Base-by-base conservation (phyloP, 2,329 filamentous ascomycete species). In the Berkeleyomyces basicola region DNA sequence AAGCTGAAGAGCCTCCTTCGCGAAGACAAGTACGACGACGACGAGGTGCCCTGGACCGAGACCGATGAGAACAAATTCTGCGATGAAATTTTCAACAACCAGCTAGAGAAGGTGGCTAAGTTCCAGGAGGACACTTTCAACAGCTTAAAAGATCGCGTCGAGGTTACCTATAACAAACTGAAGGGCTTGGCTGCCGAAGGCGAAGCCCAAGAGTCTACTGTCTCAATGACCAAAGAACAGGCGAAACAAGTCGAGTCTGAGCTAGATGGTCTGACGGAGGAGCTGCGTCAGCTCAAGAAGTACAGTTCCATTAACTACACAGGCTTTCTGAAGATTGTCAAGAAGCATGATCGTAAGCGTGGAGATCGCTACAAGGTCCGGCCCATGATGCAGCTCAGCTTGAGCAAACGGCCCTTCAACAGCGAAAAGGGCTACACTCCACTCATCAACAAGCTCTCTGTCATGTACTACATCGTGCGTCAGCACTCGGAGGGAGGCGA, bases 251-350 rank as follows among this genome's bases (percentile, higher is more conserved):
- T 92, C 46, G 80, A 93, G 70, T 74, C 77, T 58, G 90, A 96
- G 76, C 81, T 97, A 63, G 92, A 97, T 73, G 75, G 76, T 61
- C 93, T 97, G 73, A 93, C 88, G 42, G 88, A 89, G 71, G 90
- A 96, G 74, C 85, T 95, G 70, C 92, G 87, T 72, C 88, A 95
- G 77, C 81, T 99, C 68, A 93, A 96, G 75, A 93, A 89, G 73
- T 99, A 93, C 76, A 93, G 90, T 74, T 88, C 86, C 67, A 86
- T 96, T 76, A 99, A 99, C 76, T 99, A 96, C 74, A 96, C 93
- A 4, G 93, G 90, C 58, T 96, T 97, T 74, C 81, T 96, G 71
- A 99, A 99, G 79, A 95, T 95, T 58, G 90, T 90, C 63, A 99
- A 99, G 83, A 99, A 99, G 77, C 93, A 99, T 75, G 93, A 99